A percentile compares a stretch with the other conserved stretches of the same genome.
Conservation (phyloP, 192 early-diverging fungal genomes). For the Dimargaris xerosporica region DNA sequence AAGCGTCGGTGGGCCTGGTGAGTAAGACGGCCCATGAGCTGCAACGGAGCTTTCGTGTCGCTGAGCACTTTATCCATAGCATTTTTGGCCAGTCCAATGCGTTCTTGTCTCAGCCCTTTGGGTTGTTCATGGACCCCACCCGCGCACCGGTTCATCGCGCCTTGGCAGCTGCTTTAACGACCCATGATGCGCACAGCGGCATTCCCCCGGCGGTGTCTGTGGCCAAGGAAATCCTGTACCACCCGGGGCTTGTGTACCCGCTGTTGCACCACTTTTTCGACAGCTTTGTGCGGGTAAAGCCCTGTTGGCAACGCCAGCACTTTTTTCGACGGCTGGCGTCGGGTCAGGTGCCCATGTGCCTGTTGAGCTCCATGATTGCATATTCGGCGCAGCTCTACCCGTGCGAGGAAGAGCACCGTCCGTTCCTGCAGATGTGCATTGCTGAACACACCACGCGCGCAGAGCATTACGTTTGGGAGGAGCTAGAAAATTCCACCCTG, state of each 20-base stretch:
- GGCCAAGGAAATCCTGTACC: neutral
- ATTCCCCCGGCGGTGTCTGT: neutral
- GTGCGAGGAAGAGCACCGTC: neutral
- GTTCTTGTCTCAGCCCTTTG: too few species aligned
- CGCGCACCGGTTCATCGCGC: too few species aligned
- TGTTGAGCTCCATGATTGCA: neutral
- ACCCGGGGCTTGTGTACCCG: neutral
- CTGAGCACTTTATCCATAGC: too few species aligned
- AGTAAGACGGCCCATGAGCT: too few species aligned
- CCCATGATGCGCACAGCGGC: too few species aligned
- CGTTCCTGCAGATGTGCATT: neutral
- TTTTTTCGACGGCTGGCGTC: neutral
- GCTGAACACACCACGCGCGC: neutral
- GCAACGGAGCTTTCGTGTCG: too few species aligned
- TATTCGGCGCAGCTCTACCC: neutral
- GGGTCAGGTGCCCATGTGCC: neutral
- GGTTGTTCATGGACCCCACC: too few species aligned
- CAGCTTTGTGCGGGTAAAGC: neutral
- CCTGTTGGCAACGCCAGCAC: neutral
- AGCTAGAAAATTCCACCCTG: neutral
- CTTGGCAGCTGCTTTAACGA: too few species aligned
- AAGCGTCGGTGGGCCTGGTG: too few species aligned
- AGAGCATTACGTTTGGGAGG: neutral
- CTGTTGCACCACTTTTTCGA: constrained; percentile 2
- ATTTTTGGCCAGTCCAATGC: too few species aligned